Conservation (phyloP, 2,329 filamentous ascomycete genomes). For the Orbilia blumenaviensis region DNA sequence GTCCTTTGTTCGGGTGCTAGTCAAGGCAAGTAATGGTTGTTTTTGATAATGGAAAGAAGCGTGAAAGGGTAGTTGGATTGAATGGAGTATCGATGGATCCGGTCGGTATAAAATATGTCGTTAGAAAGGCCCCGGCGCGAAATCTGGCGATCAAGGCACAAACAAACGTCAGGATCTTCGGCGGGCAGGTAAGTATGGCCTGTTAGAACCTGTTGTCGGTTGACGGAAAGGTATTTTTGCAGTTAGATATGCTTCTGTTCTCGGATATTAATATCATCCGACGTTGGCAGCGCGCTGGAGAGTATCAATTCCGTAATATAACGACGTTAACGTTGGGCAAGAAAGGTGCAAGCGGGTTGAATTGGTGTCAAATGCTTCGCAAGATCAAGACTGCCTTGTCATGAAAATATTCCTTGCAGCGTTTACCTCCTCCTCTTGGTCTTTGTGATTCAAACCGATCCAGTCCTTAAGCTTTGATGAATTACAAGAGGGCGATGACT, state of each 20-base stretch:
- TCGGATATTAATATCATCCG: conserved; percentile 1
- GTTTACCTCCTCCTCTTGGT: neutral
- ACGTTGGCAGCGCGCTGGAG: neutral
- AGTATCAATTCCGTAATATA: neutral
- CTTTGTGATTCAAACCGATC: no score
- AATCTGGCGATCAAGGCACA: neutral
- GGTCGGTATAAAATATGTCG: conserved; percentile 1
- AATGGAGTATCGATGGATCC: conserved; percentile 3
- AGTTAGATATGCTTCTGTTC: conserved; percentile 12
- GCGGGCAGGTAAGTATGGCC: neutral
- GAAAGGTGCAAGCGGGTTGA: neutral
- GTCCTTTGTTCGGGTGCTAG: neutral
- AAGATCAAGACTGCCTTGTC: neutral
- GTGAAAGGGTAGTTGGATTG: neutral
- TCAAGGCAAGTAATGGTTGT: neutral
- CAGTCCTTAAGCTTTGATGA: no score
- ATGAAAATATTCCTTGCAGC: neutral
- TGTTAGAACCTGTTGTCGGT: neutral
- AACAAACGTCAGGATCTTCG: conserved; percentile 12
- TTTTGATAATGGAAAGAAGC: neutral
- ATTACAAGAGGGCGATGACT: neutral
- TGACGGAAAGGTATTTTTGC: neutral
- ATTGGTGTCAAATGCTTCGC: neutral
- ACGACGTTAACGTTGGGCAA: conserved; percentile 13
- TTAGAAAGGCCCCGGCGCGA: neutral